phyloP scores from a whole-genome alignment of 169 alveolate species.

The Eimeria tenella region DNA sequence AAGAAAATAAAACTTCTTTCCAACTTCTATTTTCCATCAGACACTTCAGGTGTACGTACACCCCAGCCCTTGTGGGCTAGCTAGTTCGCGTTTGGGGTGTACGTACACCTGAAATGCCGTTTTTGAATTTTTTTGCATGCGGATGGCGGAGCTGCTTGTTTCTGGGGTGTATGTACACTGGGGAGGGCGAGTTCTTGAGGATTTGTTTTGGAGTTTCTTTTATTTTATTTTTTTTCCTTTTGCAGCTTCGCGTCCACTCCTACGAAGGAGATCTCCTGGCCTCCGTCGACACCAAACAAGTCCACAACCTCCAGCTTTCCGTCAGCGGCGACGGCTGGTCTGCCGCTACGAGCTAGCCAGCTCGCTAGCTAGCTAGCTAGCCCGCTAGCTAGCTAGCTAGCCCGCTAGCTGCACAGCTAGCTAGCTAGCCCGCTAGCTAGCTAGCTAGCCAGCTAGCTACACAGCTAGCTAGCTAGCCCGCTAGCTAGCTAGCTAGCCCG shows the following conservation, averaged over 20 bases:
- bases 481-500: no score
- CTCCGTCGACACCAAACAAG: slow-evolving; percentile 22
- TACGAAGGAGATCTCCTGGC: slow-evolving; percentile 27
- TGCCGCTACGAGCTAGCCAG: neutral
- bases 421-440: no score
- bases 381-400: no score
- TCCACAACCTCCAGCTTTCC: slow-evolving; percentile 20
- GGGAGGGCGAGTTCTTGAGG: no score
- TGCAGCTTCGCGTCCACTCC: slow-evolving; percentile 15
- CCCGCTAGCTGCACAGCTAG: no score
- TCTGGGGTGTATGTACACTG: neutral
- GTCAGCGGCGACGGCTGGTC: slow-evolving; percentile 53
- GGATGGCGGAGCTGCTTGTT: neutral
- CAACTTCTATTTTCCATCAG: no score
- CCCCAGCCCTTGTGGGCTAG: neutral
- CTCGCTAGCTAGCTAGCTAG: neutral
- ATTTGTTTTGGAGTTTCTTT: neutral
- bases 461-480: no score
- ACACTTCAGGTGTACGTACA: no score
- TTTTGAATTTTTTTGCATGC: neutral
- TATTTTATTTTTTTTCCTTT: neutral
- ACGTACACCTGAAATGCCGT: no score
- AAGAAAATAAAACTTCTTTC: no score
- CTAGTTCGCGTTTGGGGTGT: neutral
- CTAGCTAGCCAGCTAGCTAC: no score